Base-by-base conservation (phyloP, 164 flowering plant species). In the Sextonia rubra region DNA sequence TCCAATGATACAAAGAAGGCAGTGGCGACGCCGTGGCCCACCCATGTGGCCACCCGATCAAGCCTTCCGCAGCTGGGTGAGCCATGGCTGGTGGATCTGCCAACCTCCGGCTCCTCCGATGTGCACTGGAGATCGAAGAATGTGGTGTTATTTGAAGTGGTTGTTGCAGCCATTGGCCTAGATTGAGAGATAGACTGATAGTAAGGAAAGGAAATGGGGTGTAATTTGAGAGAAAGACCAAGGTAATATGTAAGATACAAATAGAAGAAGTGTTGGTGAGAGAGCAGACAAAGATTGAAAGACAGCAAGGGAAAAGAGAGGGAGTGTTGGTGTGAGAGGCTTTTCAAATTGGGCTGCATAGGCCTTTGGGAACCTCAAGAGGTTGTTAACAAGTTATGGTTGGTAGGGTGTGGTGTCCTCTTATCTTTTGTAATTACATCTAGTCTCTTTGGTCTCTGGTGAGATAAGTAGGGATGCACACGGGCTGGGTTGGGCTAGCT, bases 1-100 rank as follows among this genome's bases (percentile, higher is more conserved):
- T 91, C 90, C 7, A 91, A 72, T 14, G 97, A 91, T 0, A 90
- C 91, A 47, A 91, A 91, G 67, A 91, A 91, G 0, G 89, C 91
- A 0, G 82, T 37, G 0, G 89, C 78, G 0, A 91, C 77, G 12
- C 93, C 85, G 68, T 86, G 85, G 74, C 87, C 61, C 80, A 91
- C 72, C 97, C 97, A 89, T 84, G 76, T 83, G 8, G 91, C 97
- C 77, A 89, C 81, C 61, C 93, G 84, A 67, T 88, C 92, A 30
- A 86, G 73, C 80, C 85, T 89, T 0, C 84, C 77, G 70, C 87
- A 82, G 29, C 75, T 73, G 0, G 76, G 58, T 18, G 83, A 66
- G 76, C 79, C 65, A 0, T 73, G 82, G 77, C 24, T 47, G n/a
- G 80, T 56, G 0, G 85, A 60, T 23, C 69, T 27, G 14, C 84